A percentile compares a stretch with the other conserved stretches of the same genome.
Evolutionary conservation across 2,329 filamentous ascomycete species (phyloP).

Genomic region (Hypomyces rosellus): DNA sequence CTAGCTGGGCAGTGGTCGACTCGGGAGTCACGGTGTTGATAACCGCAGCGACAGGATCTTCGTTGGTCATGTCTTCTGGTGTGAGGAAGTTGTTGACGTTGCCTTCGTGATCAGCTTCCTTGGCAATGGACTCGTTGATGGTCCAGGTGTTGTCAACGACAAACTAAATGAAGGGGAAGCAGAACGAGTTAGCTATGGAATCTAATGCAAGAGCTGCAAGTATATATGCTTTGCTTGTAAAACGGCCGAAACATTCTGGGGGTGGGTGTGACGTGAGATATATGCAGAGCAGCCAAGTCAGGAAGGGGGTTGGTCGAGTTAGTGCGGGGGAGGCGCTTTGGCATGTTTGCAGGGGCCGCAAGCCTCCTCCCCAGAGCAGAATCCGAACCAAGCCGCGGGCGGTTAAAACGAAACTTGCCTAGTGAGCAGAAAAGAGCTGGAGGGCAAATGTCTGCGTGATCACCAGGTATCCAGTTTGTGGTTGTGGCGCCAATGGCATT

Average conservation of each 20-base stretch:
- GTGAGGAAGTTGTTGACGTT: slow-evolving; percentile 92
- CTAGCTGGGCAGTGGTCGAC: slow-evolving; percentile 66
- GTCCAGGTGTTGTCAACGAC: slow-evolving; percentile 91
- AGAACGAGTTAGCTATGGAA: slow-evolving; percentile 5
- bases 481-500: background rate
- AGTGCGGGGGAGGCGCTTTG: slow-evolving; percentile 9
- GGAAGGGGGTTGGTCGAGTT: slow-evolving; percentile 10
- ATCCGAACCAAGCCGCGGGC: background rate
- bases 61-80: slow-evolving; percentile 58
- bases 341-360: background rate
- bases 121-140: slow-evolving; percentile 71
- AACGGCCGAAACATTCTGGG: background rate
- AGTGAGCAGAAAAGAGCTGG: slow-evolving; percentile 13
- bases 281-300: slow-evolving; percentile 5
- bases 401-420: background rate
- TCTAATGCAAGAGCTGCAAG: background rate
- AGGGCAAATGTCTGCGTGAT: background rate
- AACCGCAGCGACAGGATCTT: slow-evolving; percentile 41
- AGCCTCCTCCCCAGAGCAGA: background rate
- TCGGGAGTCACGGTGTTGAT: slow-evolving; percentile 64
- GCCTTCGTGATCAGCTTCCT: slow-evolving; percentile 74
- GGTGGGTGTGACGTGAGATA: slow-evolving; percentile 13
- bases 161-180: slow-evolving; percentile 53
- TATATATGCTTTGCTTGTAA: slow-evolving; percentile 8
- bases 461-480: background rate